Evolutionary conservation across 176 grass and related monocot genomes (phyloP), one percentile per base, ranked within the genome.

Genomic region (Triticum dicoccoides): DNA sequence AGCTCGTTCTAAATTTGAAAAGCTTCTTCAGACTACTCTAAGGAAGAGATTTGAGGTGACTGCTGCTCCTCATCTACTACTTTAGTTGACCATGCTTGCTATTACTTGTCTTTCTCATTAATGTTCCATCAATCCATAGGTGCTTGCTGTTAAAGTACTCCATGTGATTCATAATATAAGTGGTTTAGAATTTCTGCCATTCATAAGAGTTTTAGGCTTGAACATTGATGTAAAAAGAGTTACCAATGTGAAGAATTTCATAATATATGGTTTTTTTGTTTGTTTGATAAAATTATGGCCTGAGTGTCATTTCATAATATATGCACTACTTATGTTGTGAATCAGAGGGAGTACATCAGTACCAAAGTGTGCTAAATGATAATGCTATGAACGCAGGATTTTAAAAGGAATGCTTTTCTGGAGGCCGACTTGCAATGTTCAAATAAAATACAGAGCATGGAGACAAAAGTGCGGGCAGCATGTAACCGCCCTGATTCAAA

Each of bases 401-500:
- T 90, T 73, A 99, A 96, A 88, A 99, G 87, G 62, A 94, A 94
- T 42, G 86, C 89, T 90, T 96, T 92, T 91, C 75, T 93, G 51
- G 94, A 99, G 83, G 94, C 94, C 62, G 97, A 99, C 81, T 84
- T 96, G 79, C 87, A 90, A 82, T 99, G 94, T 83, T 94, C 89
- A 25, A 96, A 90, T 56, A 84, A 69, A 88, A 90, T 99, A 79
- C 92, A 93, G 68, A 86, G 35, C 71, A 99, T 96, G 92, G 94
- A 96, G 69, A 80, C 89, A 78, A 96, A 94, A 69, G 45, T 99
- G 62, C 89, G 89, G 73, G 54, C 80, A 39, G 87, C 89, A 82
- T 99, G 97, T 85, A 93, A 88, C 81, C 90, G 79, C 82, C 73
- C 87, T 76, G 84, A 96, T 88, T 87, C 84, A 80, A 99, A 99